A percentile compares a stretch with the other conserved stretches of the same genome.
Conservation (phyloP, 1,139 yeast species). For the Yamadazyma kanchanaburiensis region DNA sequence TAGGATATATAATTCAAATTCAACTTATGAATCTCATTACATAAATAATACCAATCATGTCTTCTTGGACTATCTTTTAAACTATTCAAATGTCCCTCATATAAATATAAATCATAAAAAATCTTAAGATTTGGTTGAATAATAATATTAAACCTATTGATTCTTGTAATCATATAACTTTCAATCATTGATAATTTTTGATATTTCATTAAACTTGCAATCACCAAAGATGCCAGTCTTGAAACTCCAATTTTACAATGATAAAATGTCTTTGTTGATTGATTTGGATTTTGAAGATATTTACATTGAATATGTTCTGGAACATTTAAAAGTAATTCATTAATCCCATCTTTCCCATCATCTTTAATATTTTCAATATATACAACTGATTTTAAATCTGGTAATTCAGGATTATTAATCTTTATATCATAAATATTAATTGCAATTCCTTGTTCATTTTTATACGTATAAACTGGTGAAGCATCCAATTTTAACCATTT, state of each 20-base stretch:
- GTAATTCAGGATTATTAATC: slow-evolving; percentile 16
- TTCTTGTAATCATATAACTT: slow-evolving; percentile 79
- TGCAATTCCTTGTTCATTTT: slow-evolving; percentile 16
- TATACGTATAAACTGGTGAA: slow-evolving; percentile 24
- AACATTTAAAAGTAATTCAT: slow-evolving; percentile 27
- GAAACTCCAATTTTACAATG: slow-evolving; percentile 94
- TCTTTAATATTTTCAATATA: slow-evolving; percentile 37
- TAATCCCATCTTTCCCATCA: slow-evolving; percentile 38
- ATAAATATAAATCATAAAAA: slow-evolving; percentile 79
- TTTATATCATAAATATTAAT: slow-evolving; percentile 28
- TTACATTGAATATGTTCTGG: slow-evolving; percentile 31
- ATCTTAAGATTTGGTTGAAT: slow-evolving; percentile 87
- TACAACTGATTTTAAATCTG: slow-evolving; percentile 22
- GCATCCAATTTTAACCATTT: slow-evolving; percentile 25
- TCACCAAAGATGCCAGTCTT: slow-evolving; percentile 84
- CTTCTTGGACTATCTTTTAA: slow-evolving; percentile 13
- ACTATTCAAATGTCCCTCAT: slow-evolving; percentile 56
- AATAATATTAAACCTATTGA: slow-evolving; percentile 79
- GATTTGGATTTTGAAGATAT: slow-evolving; percentile 21
- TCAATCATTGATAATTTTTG: slow-evolving; percentile 61
- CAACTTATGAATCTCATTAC: slow-evolving; percentile 31
- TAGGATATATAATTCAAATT: slow-evolving; percentile 33
- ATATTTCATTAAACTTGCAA: slow-evolving; percentile 84
- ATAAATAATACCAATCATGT: slow-evolving; percentile 31
- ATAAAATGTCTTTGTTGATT: slow-evolving; percentile 53